Evolutionary conservation across 2,329 filamentous ascomycete species (phyloP).

Genomic region (Meredithiella fracta): DNA sequence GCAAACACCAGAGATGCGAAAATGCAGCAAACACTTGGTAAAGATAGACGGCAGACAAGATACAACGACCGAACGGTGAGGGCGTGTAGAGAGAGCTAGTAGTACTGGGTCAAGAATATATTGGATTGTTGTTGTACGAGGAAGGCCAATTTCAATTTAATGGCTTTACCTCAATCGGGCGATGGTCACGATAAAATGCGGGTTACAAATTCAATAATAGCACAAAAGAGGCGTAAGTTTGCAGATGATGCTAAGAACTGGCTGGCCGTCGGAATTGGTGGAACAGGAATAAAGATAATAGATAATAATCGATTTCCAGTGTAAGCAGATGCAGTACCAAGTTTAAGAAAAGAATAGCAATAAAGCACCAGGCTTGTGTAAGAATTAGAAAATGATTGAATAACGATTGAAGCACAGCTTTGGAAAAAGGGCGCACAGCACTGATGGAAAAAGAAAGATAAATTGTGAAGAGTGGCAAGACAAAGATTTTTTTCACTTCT

Average conservation of each 20-base stretch:
- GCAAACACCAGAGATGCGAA: slow-evolving; percentile 9
- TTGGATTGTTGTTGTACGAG: too few species aligned
- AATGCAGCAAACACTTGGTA: background rate
- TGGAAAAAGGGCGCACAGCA: slow-evolving; percentile 14
- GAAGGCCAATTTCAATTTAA: too few species aligned
- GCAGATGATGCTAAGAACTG: background rate
- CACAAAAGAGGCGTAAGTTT: background rate
- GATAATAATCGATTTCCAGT: too few species aligned
- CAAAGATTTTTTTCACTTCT: background rate
- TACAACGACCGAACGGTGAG: background rate
- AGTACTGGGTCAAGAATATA: too few species aligned
- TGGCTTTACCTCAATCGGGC: too few species aligned
- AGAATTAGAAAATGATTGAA: background rate
- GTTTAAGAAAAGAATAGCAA: slow-evolving; percentile 3
- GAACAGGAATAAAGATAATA: too few species aligned
- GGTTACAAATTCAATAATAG: too few species aligned
- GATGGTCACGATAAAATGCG: too few species aligned
- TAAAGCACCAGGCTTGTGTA: background rate
- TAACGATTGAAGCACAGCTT: background rate
- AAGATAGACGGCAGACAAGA: background rate
- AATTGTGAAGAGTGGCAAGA: background rate
- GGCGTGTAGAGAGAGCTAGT: background rate
- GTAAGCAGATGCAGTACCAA: too few species aligned
- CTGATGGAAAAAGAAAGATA: slow-evolving; percentile 1
- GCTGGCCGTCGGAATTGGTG: background rate